Evolutionary conservation across 2,329 filamentous ascomycete species (phyloP).

Genomic region (Alternaria sp.): DNA sequence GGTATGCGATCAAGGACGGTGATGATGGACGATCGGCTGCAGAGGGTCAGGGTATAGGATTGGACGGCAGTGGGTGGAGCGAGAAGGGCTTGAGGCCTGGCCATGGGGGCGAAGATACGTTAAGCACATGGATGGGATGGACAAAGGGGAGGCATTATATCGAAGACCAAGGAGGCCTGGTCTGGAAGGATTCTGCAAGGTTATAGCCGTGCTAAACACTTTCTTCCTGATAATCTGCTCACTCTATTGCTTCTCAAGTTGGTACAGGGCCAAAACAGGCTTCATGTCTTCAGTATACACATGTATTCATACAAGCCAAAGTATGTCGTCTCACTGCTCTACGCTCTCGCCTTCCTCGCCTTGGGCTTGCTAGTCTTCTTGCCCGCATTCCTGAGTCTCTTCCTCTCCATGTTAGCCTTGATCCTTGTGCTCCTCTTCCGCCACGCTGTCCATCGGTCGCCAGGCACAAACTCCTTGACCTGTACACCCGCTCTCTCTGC

Average conservation of each 20-base stretch:
- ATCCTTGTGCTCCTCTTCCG: constrained; percentile 65
- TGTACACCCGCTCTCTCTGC: constrained; percentile 68
- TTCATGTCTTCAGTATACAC: constrained; percentile 2
- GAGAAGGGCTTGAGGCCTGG: constrained; percentile 70
- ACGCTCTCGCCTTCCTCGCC: constrained; percentile 36
- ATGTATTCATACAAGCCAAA: constrained; percentile 9
- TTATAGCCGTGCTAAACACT: constrained; percentile 20
- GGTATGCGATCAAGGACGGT: constrained; percentile 66
- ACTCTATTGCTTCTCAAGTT: not conserved
- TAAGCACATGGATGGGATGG: constrained; percentile 82
- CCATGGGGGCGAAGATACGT: constrained; percentile 73
- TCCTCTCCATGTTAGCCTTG: constrained; percentile 63
- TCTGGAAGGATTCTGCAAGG: constrained; percentile 57
- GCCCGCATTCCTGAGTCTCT: constrained; percentile 60
- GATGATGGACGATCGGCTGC: constrained; percentile 52
- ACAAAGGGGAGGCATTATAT: constrained; percentile 74
- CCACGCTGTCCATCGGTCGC: constrained; percentile 72
- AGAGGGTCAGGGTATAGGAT: constrained; percentile 70
- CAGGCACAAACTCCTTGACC: constrained; percentile 64
- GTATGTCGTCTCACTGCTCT: not conserved
- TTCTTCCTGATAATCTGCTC: not conserved
- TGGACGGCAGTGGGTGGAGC: constrained; percentile 73
- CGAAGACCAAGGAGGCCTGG: constrained; percentile 51
- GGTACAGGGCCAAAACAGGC: not conserved
- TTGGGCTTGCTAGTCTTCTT: constrained; percentile 46